These are phyloP conservation scores for Ophiostoma sp. DNA, from an alignment of 2,329 filamentous ascomycete species.

Conservation along the genomic window DNA sequence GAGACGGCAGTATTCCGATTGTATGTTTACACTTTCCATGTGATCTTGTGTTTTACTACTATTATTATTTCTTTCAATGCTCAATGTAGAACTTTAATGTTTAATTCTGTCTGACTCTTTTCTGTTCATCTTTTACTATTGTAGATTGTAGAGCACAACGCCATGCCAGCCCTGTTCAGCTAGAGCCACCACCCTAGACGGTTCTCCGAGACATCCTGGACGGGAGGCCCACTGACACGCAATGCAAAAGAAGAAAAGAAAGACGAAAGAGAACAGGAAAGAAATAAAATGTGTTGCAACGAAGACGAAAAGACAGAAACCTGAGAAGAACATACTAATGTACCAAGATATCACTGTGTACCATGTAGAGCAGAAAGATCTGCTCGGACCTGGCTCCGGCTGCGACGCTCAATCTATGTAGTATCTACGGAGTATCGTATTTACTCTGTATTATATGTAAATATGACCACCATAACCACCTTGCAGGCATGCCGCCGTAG, in stretches of 20 bases:
- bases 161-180: conserved; percentile 6
- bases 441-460: too few species aligned
- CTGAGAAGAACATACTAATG: neutral
- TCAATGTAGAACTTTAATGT: too few species aligned
- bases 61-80: neutral
- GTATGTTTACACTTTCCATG: neutral
- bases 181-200: neutral
- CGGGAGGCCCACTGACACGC: neutral
- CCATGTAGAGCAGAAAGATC: neutral
- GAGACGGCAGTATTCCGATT: neutral
- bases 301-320: neutral
- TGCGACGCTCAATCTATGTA: neutral
- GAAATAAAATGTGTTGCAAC: neutral
- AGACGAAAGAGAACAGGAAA: neutral
- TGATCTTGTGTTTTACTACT: too few species aligned
- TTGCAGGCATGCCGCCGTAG: neutral
- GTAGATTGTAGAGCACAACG: neutral
- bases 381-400: neutral
- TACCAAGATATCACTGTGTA: too few species aligned
- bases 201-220: neutral
- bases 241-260: neutral
- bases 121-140: too few species aligned
- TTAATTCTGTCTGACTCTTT: too few species aligned
- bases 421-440: too few species aligned
- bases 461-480: too few species aligned